phyloP scores from a whole-genome alignment of 1,284 basidiomycete species.

The Boletus chippewaensis region DNA sequence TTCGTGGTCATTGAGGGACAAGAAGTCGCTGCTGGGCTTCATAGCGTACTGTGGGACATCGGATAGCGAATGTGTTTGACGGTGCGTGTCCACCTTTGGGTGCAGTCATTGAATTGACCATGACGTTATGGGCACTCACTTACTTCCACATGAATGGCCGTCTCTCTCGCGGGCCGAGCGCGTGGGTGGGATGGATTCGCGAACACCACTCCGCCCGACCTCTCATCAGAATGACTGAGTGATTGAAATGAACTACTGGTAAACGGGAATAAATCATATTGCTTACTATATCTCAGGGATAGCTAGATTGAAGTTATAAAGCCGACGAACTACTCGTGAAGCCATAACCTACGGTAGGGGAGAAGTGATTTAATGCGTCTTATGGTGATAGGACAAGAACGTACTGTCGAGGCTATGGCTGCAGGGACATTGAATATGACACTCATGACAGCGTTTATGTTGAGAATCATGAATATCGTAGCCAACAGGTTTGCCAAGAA shows the following conservation, averaged over 20 bases:
- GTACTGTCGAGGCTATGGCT: conserved; percentile 38
- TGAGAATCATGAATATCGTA: conserved; percentile 31
- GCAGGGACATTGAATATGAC: conserved; percentile 36
- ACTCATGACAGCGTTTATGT: conserved; percentile 32
- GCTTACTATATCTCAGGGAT: conserved; percentile 56
- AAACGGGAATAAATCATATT: conserved; percentile 4
- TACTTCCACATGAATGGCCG: conserved; percentile 34
- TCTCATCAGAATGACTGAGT: conserved; percentile 28
- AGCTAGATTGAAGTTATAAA: conserved; percentile 50
- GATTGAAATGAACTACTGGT: conserved; percentile 2
- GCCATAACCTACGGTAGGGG: conserved; percentile 51
- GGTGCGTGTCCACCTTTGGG: conserved; percentile 34
- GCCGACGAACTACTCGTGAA: conserved; percentile 60
- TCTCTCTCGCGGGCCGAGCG: conserved; percentile 10
- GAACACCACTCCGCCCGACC: conserved; percentile 31
- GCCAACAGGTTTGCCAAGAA: conserved; percentile 33
- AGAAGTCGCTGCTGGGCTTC: conserved; percentile 24
- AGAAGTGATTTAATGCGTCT: background rate
- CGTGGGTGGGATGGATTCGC: conserved; percentile 20
- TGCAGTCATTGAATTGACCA: conserved; percentile 3
- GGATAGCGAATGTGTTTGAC: conserved; percentile 24
- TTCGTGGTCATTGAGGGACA: conserved; percentile 25
- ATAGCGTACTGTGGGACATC: conserved; percentile 23
- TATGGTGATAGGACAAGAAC: conserved; percentile 9
- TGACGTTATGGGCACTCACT: conserved; percentile 4